These are phyloP conservation scores for Penicillium lividum DNA, from an alignment of 495 filamentous ascomycete genomes.

Conservation along the genomic window DNA sequence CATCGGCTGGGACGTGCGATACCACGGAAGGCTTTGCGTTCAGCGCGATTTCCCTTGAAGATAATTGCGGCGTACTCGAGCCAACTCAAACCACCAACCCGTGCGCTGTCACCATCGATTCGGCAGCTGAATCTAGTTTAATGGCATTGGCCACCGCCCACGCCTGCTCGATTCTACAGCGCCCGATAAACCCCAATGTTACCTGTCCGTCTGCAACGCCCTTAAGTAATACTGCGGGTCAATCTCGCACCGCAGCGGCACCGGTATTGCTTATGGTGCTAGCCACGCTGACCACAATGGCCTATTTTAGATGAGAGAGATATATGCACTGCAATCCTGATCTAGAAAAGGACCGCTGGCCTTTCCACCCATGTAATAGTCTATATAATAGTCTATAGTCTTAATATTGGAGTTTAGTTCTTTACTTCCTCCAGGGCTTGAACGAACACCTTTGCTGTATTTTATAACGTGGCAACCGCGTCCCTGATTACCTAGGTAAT, in stretches of 20 bases:
- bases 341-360: background rate
- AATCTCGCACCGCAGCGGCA: background rate
- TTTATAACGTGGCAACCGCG: background rate
- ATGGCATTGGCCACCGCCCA: background rate
- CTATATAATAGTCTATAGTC: background rate
- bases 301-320: background rate
- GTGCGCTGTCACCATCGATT: constrained; percentile 5
- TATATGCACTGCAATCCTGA: background rate
- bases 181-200: background rate
- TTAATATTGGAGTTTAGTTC: background rate
- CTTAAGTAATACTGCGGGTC: background rate
- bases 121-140: constrained; percentile 4
- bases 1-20: background rate
- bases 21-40: constrained; percentile 2
- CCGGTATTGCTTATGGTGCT: constrained; percentile 5
- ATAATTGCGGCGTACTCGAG: background rate
- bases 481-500: background rate
- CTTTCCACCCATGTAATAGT: background rate
- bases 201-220: constrained; percentile 1
- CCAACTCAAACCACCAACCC: constrained; percentile 4
- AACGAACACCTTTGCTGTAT: background rate
- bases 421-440: background rate
- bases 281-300: background rate
- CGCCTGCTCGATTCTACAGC: background rate
- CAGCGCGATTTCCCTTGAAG: background rate